Percentiles rank a stretch among this genome's conserved stretches.
phyloP scores from a whole-genome alignment of 2,329 filamentous ascomycete genomes.

The Fonsecaea nubica region DNA sequence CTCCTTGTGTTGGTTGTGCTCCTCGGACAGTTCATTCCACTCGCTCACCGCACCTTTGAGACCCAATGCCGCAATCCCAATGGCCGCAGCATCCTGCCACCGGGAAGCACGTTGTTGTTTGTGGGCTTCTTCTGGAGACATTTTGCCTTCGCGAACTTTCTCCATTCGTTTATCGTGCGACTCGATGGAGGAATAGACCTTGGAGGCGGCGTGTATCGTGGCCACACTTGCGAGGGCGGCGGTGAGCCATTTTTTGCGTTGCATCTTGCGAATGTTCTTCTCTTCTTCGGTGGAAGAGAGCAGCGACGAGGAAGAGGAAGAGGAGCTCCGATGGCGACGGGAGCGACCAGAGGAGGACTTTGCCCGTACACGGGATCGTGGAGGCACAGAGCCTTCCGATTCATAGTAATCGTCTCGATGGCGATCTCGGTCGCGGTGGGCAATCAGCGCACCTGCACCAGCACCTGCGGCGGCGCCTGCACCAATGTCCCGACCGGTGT shows the following conservation, averaged over 20 bases:
- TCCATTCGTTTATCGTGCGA: conserved; percentile 67
- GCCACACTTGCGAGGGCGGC: conserved; percentile 71
- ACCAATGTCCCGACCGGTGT: conserved; percentile 27
- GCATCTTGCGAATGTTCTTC: conserved; percentile 67
- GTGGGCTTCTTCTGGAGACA: conserved; percentile 67
- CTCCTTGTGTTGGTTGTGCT: conserved; percentile 63
- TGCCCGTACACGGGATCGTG: conserved; percentile 36
- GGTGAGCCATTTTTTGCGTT: conserved; percentile 71
- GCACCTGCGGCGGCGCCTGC: conserved; percentile 33
- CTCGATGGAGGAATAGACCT: conserved; percentile 68
- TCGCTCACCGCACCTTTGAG: conserved; percentile 71
- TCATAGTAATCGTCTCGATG: conserved; percentile 35
- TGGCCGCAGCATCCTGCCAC: conserved; percentile 67
- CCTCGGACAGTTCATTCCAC: conserved; percentile 72
- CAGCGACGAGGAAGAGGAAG: conserved; percentile 59
- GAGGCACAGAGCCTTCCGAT: conserved; percentile 39
- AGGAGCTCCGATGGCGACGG: conserved; percentile 29
- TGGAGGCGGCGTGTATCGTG: conserved; percentile 72
- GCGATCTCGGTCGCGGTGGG: conserved; percentile 22
- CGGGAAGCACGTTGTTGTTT: conserved; percentile 69
- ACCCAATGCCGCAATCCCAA: conserved; percentile 72
- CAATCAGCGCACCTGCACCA: conserved; percentile 31
- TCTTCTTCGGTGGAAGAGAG: conserved; percentile 68
- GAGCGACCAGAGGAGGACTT: conserved; percentile 37
- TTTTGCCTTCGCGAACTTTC: conserved; percentile 66